phyloP scores from a whole-genome alignment of 2,329 filamentous ascomycete genomes.

The Byssoonygena ceratinophila region DNA sequence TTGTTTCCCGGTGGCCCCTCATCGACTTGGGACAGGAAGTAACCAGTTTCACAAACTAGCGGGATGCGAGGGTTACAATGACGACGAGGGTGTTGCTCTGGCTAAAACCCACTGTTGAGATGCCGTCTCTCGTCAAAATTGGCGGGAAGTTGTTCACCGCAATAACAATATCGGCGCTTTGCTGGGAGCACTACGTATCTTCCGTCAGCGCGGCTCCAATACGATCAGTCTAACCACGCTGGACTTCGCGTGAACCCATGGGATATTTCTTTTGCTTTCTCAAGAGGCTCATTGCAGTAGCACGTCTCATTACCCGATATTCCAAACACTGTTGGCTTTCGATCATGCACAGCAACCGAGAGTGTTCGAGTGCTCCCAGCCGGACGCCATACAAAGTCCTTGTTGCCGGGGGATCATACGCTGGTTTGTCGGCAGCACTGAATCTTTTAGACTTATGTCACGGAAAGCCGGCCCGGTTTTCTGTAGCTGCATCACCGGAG shows the following conservation, averaged over 20 bases:
- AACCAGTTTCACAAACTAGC: background rate
- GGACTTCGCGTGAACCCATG: background rate
- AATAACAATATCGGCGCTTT: background rate
- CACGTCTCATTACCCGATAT: background rate
- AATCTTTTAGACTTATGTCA: constrained; percentile 57
- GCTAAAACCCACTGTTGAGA: background rate
- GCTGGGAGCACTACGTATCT: background rate
- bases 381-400: constrained; percentile 43
- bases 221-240: background rate
- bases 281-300: background rate
- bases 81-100: background rate
- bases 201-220: background rate
- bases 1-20: background rate
- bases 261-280: constrained; percentile 1
- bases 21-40: background rate
- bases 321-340: constrained; percentile 1
- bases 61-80: background rate
- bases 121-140: background rate
- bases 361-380: background rate
- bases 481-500: constrained; percentile 10
- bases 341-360: constrained; percentile 3
- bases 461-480: constrained; percentile 42
- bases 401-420: constrained; percentile 61
- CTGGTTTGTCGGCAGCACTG: constrained; percentile 53
- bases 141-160: background rate